Conservation (phyloP, 768 basidiomycete genomes). For the Calocybe gangraenosa region DNA sequence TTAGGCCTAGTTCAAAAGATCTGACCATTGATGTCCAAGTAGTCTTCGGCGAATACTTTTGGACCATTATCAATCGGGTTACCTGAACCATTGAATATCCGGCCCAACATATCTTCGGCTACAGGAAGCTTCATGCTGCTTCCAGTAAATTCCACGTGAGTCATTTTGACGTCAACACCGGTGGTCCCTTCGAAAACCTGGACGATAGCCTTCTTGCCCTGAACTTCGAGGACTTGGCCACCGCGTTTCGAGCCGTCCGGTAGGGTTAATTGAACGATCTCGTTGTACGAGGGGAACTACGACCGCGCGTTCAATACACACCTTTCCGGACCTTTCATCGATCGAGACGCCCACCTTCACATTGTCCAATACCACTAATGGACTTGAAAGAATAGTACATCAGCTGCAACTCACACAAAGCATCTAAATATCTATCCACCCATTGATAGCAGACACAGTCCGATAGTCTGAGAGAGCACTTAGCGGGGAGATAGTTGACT, state of each 20-base stretch:
- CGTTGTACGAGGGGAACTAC: slow-evolving; percentile 96
- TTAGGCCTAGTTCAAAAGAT: slow-evolving; percentile 1
- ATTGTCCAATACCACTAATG: slow-evolving; percentile 95
- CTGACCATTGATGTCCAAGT: slow-evolving; percentile 97
- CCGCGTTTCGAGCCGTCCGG: slow-evolving; percentile 94
- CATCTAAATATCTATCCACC: slow-evolving; percentile 37
- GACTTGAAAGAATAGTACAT: slow-evolving; percentile 41
- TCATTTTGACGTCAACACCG: slow-evolving; percentile 95
- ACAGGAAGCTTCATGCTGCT: slow-evolving; percentile 99
- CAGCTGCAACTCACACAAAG: slow-evolving; percentile 6
- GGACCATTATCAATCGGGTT: slow-evolving; percentile 98
- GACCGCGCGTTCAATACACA: slow-evolving; percentile 4
- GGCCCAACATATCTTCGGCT: slow-evolving; percentile 97
- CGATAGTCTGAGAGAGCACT: slow-evolving; percentile 68
- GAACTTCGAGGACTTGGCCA: slow-evolving; percentile 96
- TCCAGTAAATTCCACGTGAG: slow-evolving; percentile 97
- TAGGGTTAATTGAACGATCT: slow-evolving; percentile 93
- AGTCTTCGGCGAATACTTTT: slow-evolving; percentile 99
- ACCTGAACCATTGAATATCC: slow-evolving; percentile 98
- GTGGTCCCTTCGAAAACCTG: slow-evolving; percentile 99
- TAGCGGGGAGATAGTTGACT: slow-evolving; percentile 8
- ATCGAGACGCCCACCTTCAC: slow-evolving; percentile 69
- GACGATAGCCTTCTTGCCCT: slow-evolving; percentile 98
- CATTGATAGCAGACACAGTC: slow-evolving; percentile 98
- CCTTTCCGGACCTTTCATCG: slow-evolving; percentile 2